Conservation (phyloP, 2,329 filamentous ascomycete species). For the Monosporascus sp. region DNA sequence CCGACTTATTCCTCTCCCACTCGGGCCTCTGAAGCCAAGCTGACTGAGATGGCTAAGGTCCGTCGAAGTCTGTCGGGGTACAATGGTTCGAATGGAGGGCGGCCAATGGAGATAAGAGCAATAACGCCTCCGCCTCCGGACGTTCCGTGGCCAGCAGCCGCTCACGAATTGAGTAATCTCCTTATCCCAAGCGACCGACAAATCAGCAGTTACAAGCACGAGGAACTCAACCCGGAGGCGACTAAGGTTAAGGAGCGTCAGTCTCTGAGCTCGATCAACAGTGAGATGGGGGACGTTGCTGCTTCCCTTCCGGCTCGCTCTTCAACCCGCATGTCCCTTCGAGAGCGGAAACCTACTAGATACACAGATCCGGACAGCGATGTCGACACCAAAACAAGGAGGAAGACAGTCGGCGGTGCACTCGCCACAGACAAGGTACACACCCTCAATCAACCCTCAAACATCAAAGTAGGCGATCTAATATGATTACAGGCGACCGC, state of each 20-base stretch:
- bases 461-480: constrained; percentile 5
- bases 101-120: constrained; percentile 31
- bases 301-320: constrained; percentile 27
- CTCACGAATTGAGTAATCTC: constrained; percentile 74
- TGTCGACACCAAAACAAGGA: constrained; percentile 44
- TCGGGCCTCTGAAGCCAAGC: constrained; percentile 78
- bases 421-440: constrained; percentile 39
- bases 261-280: constrained; percentile 37
- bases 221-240: constrained; percentile 71
- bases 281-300: constrained; percentile 21
- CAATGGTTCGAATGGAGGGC: constrained; percentile 25
- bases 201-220: constrained; percentile 68
- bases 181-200: constrained; percentile 73
- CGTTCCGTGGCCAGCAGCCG: constrained; percentile 79
- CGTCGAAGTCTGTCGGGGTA: constrained; percentile 58
- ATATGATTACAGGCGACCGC: constrained; percentile 24
- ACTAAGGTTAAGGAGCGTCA: constrained; percentile 56
- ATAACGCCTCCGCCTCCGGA: constrained; percentile 70
- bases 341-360: constrained; percentile 60
- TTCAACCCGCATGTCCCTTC: constrained; percentile 64
- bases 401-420: constrained; percentile 56
- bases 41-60: constrained; percentile 61
- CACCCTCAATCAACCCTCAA: constrained; percentile 5
- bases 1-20: constrained; percentile 85
- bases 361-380: constrained; percentile 49